Evolutionary conservation across 768 basidiomycete species (phyloP), one percentile per base, ranked within the genome.

Genomic region (Fomitopsis pulvina): DNA sequence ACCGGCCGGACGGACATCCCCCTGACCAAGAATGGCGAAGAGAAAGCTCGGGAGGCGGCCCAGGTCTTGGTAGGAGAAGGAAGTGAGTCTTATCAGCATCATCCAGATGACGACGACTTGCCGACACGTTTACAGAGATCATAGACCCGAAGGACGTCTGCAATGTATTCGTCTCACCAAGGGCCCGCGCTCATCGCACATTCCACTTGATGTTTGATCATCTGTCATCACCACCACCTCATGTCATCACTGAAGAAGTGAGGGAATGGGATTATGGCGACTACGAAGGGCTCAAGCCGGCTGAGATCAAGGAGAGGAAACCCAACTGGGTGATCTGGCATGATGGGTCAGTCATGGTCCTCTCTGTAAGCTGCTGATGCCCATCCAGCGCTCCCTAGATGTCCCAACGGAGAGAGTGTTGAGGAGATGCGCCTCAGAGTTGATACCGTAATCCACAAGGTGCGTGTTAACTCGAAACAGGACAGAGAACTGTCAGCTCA

Each of bases 231-330:
- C 46, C 60, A 29, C 85, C 84, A 1, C 52, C 75, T 50, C 80
- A 85, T 59, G 58, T 75, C 18, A 61, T 80, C 28, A 81, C 83
- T 0, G 87, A 90, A 56, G 76, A 80, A 21, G 83, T 72, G 22
- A 73, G 81, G 38, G 92, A 94, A 64, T 94, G 91, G 91, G 87
- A 95, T 60, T 95, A 95, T 62, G 83, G 94, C 9, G 80, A 88
- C 7, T 96, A 89, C 60, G 93, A 95, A 63, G 93, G 92, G 4
- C 77, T 93, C 37, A 63, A 76, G 24, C 71, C 83, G n/a, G 69
- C 79, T n/a, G 88, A 95, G 57, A 95, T 95, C 57, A 70, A 80
- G 53, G 73, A 73, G 43, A 74, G 69, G 49, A 76, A 70, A 45
- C 70, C 76, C 3, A 64, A 60, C 28, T 97, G 92, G 92, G 59